phyloP scores from a whole-genome alignment of 1,284 basidiomycete species.

The Cystobasidiaceae sp. region DNA sequence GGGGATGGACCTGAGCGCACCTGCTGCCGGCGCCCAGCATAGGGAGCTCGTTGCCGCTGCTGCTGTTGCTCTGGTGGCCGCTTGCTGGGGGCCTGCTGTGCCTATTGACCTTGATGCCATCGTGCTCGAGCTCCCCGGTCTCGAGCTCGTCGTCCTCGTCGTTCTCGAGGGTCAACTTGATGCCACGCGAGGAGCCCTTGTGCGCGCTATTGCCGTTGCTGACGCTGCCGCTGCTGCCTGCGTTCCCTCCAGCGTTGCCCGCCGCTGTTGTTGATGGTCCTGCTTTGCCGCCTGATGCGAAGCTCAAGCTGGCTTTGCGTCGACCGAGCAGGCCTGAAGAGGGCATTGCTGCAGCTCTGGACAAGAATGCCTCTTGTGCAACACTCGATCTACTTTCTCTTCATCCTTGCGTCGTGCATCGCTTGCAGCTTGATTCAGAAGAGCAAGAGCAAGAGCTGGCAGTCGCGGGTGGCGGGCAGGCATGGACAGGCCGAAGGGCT shows the following conservation, averaged over 20 bases:
- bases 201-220: not conserved
- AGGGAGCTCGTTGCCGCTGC: conserved; percentile 5
- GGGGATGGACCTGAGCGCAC: not conserved
- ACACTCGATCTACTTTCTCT: no score
- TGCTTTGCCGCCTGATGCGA: not conserved
- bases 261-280: not conserved
- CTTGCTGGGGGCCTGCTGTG: conserved; percentile 8
- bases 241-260: not conserved
- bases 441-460: no score
- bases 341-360: not conserved
- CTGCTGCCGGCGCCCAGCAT: conserved; percentile 24
- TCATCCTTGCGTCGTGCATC: no score
- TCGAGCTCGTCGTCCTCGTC: conserved; percentile 6
- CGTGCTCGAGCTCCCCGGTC: conserved; percentile 1
- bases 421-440: no score
- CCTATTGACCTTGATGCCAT: not conserved
- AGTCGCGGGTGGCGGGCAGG: no score
- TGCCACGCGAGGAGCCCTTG: not conserved
- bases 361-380: no score
- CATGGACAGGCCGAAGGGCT: no score
- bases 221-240: not conserved
- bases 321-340: conserved; percentile 1
- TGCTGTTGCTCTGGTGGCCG: not conserved
- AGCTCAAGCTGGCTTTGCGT: conserved; percentile 14
- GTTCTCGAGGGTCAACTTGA: conserved; percentile 7